A percentile compares a stretch with the other conserved stretches of the same genome.
phyloP scores from a whole-genome alignment of 1,284 basidiomycete genomes.

The Heterobasidion occidentale region DNA sequence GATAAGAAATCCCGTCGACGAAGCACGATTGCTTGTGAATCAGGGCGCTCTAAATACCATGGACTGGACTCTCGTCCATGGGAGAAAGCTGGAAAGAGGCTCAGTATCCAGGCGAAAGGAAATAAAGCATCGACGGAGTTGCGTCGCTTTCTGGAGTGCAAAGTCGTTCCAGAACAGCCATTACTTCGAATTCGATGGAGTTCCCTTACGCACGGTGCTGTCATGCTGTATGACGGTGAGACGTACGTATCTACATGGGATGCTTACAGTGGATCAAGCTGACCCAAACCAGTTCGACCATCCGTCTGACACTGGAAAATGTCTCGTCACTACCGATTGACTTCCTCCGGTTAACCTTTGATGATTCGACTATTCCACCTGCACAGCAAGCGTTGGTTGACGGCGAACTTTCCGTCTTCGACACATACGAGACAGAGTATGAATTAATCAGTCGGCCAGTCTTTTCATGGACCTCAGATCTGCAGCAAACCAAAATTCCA shows the following conservation, averaged over 20 bases:
- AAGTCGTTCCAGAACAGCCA: conserved; percentile 82
- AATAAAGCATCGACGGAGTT: conserved; percentile 21
- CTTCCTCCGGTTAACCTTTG: conserved; percentile 79
- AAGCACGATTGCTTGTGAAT: conserved; percentile 54
- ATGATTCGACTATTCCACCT: conserved; percentile 79
- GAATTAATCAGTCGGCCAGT: conserved; percentile 74
- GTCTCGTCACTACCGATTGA: conserved; percentile 77
- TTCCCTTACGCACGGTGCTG: conserved; percentile 83
- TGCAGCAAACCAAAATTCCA: conserved; percentile 45
- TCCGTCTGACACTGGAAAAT: conserved; percentile 86
- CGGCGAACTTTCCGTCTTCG: conserved; percentile 73
- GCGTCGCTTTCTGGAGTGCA: conserved; percentile 58
- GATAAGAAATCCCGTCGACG: conserved; percentile 48
- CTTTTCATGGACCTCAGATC: conserved; percentile 66
- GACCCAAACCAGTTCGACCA: conserved; percentile 48
- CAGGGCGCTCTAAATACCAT: conserved; percentile 58
- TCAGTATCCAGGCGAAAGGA: conserved; percentile 22
- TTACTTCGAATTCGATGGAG: conserved; percentile 78
- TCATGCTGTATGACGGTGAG: conserved; percentile 95
- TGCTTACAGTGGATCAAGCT: conserved; percentile 1
- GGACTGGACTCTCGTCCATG: conserved; percentile 64
- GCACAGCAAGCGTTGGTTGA: conserved; percentile 74
- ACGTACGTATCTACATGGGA: conserved; percentile 39
- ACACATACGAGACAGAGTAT: conserved; percentile 88
- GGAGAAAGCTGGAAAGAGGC: conserved; percentile 37